Conservation (phyloP, 2,329 filamentous ascomycete genomes). For the Xylaria sp. region DNA sequence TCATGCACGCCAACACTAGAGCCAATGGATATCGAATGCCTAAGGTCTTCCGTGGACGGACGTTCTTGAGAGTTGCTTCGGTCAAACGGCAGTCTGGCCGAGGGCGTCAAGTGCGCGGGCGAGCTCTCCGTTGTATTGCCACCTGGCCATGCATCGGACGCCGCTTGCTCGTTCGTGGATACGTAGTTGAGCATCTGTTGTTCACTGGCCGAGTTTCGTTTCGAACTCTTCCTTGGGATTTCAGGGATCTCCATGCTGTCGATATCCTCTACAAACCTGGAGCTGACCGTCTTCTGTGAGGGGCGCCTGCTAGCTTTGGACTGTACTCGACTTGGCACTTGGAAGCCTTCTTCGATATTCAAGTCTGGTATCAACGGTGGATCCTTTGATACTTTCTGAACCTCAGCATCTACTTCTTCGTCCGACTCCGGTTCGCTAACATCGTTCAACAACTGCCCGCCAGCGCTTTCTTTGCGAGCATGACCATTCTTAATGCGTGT, state of each 20-base stretch:
- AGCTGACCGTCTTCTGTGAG: conserved; percentile 35
- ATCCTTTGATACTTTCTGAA: conserved; percentile 40
- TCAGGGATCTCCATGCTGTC: conserved; percentile 41
- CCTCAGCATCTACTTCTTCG: conserved; percentile 33
- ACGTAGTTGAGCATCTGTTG: conserved; percentile 34
- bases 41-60: conserved; percentile 44
- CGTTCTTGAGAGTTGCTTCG: conserved; percentile 49
- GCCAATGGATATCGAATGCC: conserved; percentile 34
- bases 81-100: conserved; percentile 51
- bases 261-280: conserved; percentile 21
- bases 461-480: conserved; percentile 30
- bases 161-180: conserved; percentile 16
- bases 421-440: conserved; percentile 44
- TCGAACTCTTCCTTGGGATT: conserved; percentile 70
- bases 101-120: conserved; percentile 18
- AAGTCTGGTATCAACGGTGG: conserved; percentile 57
- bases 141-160: conserved; percentile 14
- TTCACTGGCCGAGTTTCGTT: conserved; percentile 47
- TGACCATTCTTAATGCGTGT: conserved; percentile 31
- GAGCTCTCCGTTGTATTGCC: conserved; percentile 1
- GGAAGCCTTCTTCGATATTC: conserved; percentile 54
- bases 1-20: conserved; percentile 31
- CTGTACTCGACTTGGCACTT: conserved; percentile 57
- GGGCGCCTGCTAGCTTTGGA: conserved; percentile 50
- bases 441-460: conserved; percentile 41